Percentiles rank a stretch among this genome's conserved stretches.
Conservation (phyloP, 805 yeast genomes). For the Blastobotrys robertii region DNA sequence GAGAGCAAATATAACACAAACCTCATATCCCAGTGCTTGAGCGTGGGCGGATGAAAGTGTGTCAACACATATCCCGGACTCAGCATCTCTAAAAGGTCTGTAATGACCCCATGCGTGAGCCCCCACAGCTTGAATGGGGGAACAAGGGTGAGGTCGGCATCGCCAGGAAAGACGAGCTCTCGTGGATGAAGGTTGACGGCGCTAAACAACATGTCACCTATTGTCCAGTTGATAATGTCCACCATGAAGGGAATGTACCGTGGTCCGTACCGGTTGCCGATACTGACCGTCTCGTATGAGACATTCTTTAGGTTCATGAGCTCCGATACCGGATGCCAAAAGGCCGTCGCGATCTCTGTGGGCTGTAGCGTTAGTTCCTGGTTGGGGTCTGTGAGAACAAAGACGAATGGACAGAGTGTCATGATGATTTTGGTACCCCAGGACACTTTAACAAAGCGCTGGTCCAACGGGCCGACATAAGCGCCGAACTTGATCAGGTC, state of each 20-base stretch:
- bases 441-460: slow-evolving; percentile 24
- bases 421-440: slow-evolving; percentile 27
- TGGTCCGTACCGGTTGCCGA: slow-evolving; percentile 18
- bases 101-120: slow-evolving; percentile 26
- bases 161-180: slow-evolving; percentile 3
- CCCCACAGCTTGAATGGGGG: slow-evolving; percentile 31
- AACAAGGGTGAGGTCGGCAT: slow-evolving; percentile 2
- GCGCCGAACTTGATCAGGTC: slow-evolving; percentile 22
- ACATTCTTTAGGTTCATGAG: slow-evolving; percentile 15
- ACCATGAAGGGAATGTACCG: slow-evolving; percentile 7
- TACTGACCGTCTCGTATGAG: slow-evolving; percentile 14
- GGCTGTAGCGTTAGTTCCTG: slow-evolving; percentile 21
- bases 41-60: slow-evolving; percentile 16
- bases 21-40: slow-evolving; percentile 21
- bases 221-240: slow-evolving; percentile 8
- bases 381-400: slow-evolving; percentile 18
- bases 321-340: slow-evolving; percentile 28
- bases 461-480: slow-evolving; percentile 28
- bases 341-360: slow-evolving; percentile 29
- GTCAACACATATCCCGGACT: slow-evolving; percentile 14
- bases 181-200: slow-evolving; percentile 20
- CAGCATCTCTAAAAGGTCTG: slow-evolving; percentile 23
- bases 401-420: slow-evolving; percentile 30
- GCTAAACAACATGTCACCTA: slow-evolving; percentile 23
- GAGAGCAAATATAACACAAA: slow-evolving; percentile 12